Conservation (phyloP, 305 asterid genomes). For the Fraxinus angustifolia region DNA sequence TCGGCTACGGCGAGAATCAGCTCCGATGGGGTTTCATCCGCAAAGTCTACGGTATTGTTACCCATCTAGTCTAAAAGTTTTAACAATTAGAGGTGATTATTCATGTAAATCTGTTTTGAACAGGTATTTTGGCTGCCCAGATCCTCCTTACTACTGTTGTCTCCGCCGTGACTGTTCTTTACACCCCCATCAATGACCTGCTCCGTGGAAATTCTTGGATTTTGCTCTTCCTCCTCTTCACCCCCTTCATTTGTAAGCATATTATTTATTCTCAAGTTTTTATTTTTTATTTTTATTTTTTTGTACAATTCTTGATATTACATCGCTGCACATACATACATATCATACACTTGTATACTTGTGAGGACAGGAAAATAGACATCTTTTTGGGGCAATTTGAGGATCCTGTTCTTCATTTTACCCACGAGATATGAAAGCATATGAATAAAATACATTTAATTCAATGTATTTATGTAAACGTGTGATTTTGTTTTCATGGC, state of each 20-base stretch:
- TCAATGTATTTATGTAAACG: background rate
- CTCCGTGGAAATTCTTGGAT: constrained; percentile 66
- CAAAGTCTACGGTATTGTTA: constrained; percentile 66
- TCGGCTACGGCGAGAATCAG: constrained; percentile 81
- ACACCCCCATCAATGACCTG: constrained; percentile 77
- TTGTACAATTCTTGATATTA: background rate
- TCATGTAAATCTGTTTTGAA: background rate
- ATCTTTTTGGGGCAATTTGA: too few relatives aligned
- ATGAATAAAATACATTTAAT: background rate
- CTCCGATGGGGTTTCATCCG: constrained; percentile 98
- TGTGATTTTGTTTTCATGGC: background rate
- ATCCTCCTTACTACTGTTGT: constrained; percentile 74
- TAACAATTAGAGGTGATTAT: background rate
- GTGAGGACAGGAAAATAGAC: background rate
- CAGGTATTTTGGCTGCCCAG: constrained; percentile 73
- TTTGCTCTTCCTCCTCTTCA: constrained; percentile 63
- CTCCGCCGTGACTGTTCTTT: constrained; percentile 66
- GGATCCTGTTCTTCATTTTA: background rate
- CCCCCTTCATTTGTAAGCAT: constrained; percentile 73
- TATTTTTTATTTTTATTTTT: background rate
- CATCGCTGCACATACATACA: background rate
- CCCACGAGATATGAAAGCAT: background rate
- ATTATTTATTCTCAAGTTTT: background rate
- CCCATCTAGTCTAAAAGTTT: background rate
- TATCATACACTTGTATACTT: background rate